Base-by-base conservation (phyloP, 2,329 filamentous ascomycete species). In the Diplodia seriata region DNA sequence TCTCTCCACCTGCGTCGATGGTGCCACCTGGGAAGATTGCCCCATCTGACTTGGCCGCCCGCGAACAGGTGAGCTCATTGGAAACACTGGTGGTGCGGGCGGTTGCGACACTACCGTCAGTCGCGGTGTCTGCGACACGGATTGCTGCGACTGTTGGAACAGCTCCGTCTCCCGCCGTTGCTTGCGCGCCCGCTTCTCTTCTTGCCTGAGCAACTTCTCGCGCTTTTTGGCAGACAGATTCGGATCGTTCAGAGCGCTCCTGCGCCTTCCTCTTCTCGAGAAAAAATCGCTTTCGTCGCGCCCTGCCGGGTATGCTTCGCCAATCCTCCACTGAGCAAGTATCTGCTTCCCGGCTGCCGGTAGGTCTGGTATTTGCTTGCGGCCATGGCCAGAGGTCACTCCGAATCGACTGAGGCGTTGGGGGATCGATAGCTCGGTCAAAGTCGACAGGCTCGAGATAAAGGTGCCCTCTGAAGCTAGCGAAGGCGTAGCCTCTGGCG, bases 311-410 rank as follows among this genome's bases (percentile, higher is more conserved):
- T 80, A 80, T 62, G 82, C 77, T 4, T 71, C 68, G 29, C 78
- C 80, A 1, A 73, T 49, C 9, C 73, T 70, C 82, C 82, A 84
- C 67, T 83, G 82, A 38, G 75, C 71, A 6, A 83, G 74, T 18
- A 83, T 70, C 50, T 76, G 75, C 26, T 70, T 72, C 5, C 82
- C 72, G 18, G 72, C 74, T 15, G 75, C 74, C 0, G 78, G 73
- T 0, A 81, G 70, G 0, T 72, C 50, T 0, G 68, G 71, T 40
- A 67, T 68, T 31, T 69, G 70, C 50, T 76, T 76, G 7, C 70
- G 71, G 56, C 31, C 53, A 18, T 26, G n/a, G 5, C 36, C 31
- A 20, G 51, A 53, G 5, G 54, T 51, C 14, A 47, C 47, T 51
- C 64, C 55, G n/a, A 29, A 62, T 11, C 18, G 33, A 18, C 56